Evolutionary conservation across 2,329 filamentous ascomycete genomes (phyloP), one percentile per base, ranked within the genome.

Genomic region (Aspergillus sp.): DNA sequence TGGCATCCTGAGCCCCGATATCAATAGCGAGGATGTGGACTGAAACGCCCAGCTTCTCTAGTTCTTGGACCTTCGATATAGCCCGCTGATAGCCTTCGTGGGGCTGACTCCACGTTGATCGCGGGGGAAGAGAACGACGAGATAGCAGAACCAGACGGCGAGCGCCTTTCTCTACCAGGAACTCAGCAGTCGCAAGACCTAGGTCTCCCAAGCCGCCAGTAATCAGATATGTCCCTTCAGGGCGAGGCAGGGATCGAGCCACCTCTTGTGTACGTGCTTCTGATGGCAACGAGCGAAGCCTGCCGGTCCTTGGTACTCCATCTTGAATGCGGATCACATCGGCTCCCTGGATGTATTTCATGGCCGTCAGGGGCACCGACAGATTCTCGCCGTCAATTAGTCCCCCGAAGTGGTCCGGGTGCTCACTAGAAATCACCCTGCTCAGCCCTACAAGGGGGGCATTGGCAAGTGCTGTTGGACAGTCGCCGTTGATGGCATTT

Each of bases 171-270:
- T 74, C 65, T 1, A 74, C 70, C 3, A 80, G 61, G 55, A 73
- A 78, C 12, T 68, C 62, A 6, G 72, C 70, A 0, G 73, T 64
- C 44, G 72, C 71, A 4, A 79, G 68, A 1, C 77, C 78, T 2
- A 80, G 68, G 11, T 69, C 71, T 2, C 77, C 76, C 14, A 78
- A 65, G 1, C 76, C 76, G 43, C 77, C 76, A 14, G 77, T 77
- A 25, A 80, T 72, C 17, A 80, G 31, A 56, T 80, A 80, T 0
- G 77, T 79, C 2, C 77, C 76, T 2, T 58, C 47, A 6, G 62
- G 54, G 2, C 53, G 54, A 12, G 62, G 54, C 3, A 61, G 50
- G 4, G 52, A 49, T 1, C 25, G 52, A 9, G 21, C 0, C 3
- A 6, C 4, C 12, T 25, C 43, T 3, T 19, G 33, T 4, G n/a